phyloP scores from a whole-genome alignment of 2,329 filamentous ascomycete species.

The Orbilia javanica region DNA sequence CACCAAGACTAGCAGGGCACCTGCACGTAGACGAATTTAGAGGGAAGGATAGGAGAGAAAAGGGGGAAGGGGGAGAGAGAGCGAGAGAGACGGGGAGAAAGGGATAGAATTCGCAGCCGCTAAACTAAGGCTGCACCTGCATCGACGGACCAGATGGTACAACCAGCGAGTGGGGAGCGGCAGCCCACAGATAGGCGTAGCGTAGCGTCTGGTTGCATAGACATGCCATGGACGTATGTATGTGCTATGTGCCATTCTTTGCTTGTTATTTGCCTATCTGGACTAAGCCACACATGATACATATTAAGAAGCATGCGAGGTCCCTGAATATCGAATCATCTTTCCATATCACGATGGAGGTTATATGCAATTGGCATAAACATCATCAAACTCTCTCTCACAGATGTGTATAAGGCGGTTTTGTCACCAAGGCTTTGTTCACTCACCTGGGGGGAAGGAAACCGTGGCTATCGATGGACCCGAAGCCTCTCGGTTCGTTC shows the following conservation, averaged over 20 bases:
- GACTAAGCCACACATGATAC: not conserved
- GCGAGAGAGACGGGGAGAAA: slow-evolving; percentile 12
- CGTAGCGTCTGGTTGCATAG: too few species aligned
- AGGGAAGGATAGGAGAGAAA: slow-evolving; percentile 2
- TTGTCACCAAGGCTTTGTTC: not conserved
- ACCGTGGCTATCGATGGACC: slow-evolving; percentile 6
- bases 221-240: not conserved
- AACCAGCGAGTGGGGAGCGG: slow-evolving; percentile 2
- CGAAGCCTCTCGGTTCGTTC: not conserved
- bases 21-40: not conserved
- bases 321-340: slow-evolving; percentile 12
- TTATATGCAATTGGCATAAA: not conserved
- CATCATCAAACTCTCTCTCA: not conserved
- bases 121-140: not conserved
- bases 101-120: slow-evolving; percentile 25
- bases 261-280: slow-evolving; percentile 4
- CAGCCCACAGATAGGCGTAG: not conserved
- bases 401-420: not conserved
- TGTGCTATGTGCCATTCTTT: not conserved
- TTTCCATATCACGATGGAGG: not conserved
- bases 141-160: not conserved
- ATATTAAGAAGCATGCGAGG: not conserved
- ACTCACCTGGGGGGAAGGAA: slow-evolving; percentile 19
- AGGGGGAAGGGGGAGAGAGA: slow-evolving; percentile 4
- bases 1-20: slow-evolving; percentile 1